A percentile compares a stretch with the other conserved stretches of the same genome.
These are phyloP conservation scores for Nakataea oryzae DNA, from an alignment of 2,329 filamentous ascomycete species.

Conservation along the genomic window DNA sequence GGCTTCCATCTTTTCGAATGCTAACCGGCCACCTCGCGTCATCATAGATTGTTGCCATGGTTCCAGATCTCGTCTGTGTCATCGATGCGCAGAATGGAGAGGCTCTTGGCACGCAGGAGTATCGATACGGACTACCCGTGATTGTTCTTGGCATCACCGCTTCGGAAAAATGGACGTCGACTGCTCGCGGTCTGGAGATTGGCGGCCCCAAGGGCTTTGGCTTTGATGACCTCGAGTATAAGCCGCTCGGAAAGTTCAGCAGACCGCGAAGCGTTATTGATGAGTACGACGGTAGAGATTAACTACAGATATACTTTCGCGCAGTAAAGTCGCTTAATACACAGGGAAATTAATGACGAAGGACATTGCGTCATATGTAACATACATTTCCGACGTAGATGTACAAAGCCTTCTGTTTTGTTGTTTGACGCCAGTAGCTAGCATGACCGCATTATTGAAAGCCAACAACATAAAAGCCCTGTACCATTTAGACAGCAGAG, in stretches of 20 bases:
- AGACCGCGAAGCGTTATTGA: slow-evolving; percentile 43
- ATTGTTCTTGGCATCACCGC: slow-evolving; percentile 35
- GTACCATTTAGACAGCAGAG: neutral
- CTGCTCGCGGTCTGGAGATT: slow-evolving; percentile 33
- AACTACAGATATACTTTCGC: too few relatives aligned
- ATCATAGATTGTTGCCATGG: slow-evolving; percentile 33
- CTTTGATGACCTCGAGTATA: slow-evolving; percentile 34
- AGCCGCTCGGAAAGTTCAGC: slow-evolving; percentile 34
- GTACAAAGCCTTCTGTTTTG: too few relatives aligned
- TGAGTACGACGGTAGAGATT: too few relatives aligned
- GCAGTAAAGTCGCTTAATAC: too few relatives aligned
- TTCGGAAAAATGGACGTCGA: slow-evolving; percentile 32
- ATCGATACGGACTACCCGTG: slow-evolving; percentile 41
- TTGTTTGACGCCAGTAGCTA: too few relatives aligned
- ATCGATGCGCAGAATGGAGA: slow-evolving; percentile 46
- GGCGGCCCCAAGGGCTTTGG: slow-evolving; percentile 40
- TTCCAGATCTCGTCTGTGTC: slow-evolving; percentile 45
- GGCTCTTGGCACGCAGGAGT: slow-evolving; percentile 46
- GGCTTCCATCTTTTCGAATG: neutral
- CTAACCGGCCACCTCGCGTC: slow-evolving; percentile 3
- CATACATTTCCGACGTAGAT: too few relatives aligned
- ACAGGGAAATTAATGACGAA: too few relatives aligned
- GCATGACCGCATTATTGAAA: too few relatives aligned
- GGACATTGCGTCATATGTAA: too few relatives aligned
- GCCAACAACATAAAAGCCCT: too few relatives aligned